Evolutionary conservation across 2,329 filamentous ascomycete genomes (phyloP).

Genomic region (Parascedosporium putredinis): DNA sequence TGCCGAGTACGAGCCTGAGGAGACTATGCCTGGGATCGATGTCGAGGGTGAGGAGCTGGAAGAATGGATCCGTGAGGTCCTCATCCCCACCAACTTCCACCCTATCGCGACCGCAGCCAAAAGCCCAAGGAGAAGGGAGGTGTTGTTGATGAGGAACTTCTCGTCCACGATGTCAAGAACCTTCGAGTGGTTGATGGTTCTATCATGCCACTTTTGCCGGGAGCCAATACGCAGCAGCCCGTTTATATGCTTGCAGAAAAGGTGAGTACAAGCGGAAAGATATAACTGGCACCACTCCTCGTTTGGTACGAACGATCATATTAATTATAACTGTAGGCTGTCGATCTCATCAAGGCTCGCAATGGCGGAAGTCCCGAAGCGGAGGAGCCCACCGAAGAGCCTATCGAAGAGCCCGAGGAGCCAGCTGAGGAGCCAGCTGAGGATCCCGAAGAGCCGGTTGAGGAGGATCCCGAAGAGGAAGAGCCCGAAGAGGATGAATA

Average conservation of each 20-base stretch:
- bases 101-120: constrained; percentile 10
- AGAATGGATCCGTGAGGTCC: constrained; percentile 8
- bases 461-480: neutral
- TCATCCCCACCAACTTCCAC: constrained; percentile 13
- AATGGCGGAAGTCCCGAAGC: neutral
- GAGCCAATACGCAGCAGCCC: constrained; percentile 14
- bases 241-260: constrained; percentile 13
- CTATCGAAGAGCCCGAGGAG: neutral
- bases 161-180: constrained; percentile 10
- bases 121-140: constrained; percentile 13
- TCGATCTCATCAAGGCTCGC: constrained; percentile 11
- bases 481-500: neutral
- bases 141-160: constrained; percentile 12
- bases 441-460: neutral
- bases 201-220: constrained; percentile 12
- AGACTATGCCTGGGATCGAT: constrained; percentile 9
- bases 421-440: neutral
- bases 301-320: no score
- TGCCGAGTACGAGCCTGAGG: constrained; percentile 3
- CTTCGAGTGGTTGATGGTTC: constrained; percentile 12
- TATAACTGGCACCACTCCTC: neutral
- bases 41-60: constrained; percentile 11
- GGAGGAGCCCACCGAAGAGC: neutral
- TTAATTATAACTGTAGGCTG: constrained; percentile 5
- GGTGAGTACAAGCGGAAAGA: constrained; percentile 7